Percentiles rank a stretch among this genome's conserved stretches.
Evolutionary conservation across 164 flowering plant species (phyloP).

Genomic region (Vitis cinerea): DNA sequence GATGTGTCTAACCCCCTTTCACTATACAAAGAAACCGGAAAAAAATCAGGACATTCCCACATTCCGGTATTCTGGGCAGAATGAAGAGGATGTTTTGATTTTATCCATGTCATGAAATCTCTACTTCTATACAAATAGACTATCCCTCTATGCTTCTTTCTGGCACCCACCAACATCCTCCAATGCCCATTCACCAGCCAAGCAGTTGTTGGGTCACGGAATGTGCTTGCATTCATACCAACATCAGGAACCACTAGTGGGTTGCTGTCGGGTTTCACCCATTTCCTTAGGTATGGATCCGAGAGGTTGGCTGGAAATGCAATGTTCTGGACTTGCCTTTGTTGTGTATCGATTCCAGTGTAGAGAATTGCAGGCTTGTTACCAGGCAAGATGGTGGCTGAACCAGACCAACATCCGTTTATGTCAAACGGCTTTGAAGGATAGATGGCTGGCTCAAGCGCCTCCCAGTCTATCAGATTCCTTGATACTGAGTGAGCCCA

Average conservation of each 20-base stretch:
- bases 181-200: slow-evolving; percentile 53
- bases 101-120: slow-evolving; percentile 62
- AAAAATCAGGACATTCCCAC: slow-evolving; percentile 96
- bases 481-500: slow-evolving; percentile 75
- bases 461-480: slow-evolving; percentile 55
- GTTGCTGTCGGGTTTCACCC: slow-evolving; percentile 53
- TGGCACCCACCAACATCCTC: slow-evolving; percentile 58
- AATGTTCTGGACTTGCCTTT: slow-evolving; percentile 46
- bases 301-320: slow-evolving; percentile 45
- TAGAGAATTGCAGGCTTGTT: slow-evolving; percentile 48
- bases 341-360: slow-evolving; percentile 44
- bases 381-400: slow-evolving; percentile 54
- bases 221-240: slow-evolving; percentile 32
- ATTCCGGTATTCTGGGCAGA: slow-evolving; percentile 49
- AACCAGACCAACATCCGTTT: slow-evolving; percentile 68
- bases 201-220: slow-evolving; percentile 72
- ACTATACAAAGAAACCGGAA: slow-evolving; percentile 44
- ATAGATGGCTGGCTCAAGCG: slow-evolving; percentile 44
- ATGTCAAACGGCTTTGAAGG: slow-evolving; percentile 49
- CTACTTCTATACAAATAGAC: slow-evolving; percentile 56
- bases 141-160: slow-evolving; percentile 41
- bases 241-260: slow-evolving; percentile 31
- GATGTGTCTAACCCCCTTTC: slow-evolving; percentile 62
- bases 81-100: slow-evolving; percentile 65
- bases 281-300: slow-evolving; percentile 41